phyloP scores from a whole-genome alignment of 768 basidiomycete species.

The Coprinellus micaceus region DNA sequence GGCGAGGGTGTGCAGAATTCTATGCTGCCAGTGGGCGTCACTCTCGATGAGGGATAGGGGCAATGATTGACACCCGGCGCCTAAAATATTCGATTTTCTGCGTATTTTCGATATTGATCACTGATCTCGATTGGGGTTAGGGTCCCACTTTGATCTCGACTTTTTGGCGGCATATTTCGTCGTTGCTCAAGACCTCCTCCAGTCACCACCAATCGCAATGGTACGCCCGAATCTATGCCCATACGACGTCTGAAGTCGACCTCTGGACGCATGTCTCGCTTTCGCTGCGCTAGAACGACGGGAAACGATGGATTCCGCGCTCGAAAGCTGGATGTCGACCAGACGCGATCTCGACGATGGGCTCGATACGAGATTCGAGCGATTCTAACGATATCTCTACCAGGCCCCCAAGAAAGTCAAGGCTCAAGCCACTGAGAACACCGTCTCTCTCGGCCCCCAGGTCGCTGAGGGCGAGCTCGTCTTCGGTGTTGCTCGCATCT shows the following conservation, averaged over 20 bases:
- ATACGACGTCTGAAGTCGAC: conserved; percentile 8
- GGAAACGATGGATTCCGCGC: conserved; percentile 45
- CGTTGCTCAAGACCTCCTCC: conserved; percentile 32
- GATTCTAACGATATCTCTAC: neutral
- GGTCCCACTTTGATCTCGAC: neutral
- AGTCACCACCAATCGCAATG: conserved; percentile 32
- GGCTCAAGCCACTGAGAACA: conserved; percentile 72
- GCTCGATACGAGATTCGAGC: neutral
- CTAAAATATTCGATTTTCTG: neutral
- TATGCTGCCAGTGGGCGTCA: no score
- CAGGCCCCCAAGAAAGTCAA: conserved; percentile 85
- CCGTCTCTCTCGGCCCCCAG: conserved; percentile 92
- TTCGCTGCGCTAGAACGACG: neutral
- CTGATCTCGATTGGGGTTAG: neutral
- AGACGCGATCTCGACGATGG: neutral
- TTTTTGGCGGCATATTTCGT: conserved; percentile 11
- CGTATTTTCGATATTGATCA: neutral
- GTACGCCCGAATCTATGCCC: conserved; percentile 26
- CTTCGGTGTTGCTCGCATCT: conserved; percentile 98
- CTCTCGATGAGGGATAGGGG: neutral
- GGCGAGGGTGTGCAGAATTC: no score
- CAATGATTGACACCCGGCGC: neutral
- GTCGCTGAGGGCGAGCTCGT: conserved; percentile 95
- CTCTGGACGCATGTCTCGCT: conserved; percentile 4
- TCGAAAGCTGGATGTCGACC: conserved; percentile 47